Base-by-base conservation (phyloP, 2,329 filamentous ascomycete genomes). In the Aspergillus ibericus region DNA sequence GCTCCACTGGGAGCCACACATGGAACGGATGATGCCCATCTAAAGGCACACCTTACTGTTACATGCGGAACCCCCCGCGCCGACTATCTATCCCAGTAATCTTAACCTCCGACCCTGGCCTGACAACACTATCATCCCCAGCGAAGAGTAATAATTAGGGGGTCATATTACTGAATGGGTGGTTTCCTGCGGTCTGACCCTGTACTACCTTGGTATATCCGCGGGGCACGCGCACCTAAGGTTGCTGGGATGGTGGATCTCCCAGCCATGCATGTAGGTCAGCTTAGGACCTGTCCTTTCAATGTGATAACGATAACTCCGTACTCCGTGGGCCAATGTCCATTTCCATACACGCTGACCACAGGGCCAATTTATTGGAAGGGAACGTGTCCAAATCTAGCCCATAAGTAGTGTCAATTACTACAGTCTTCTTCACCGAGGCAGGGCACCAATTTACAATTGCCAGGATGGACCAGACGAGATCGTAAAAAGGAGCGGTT, bases 1-100 rank as follows among this genome's bases (percentile, higher is more conserved):
- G 53, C 62, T 61, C 61, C 63, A 59, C 63, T 50, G 49, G 25
- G 50, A 59, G 38, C 50, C 60, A 56, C 53, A 58, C 58, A 59
- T 58, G 53, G 59, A 55, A 27, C 57, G 53, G 53, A 44, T 55
- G 63, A 63, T 53, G 46, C 50, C 59, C 56, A 29, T 58, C 58
- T 51, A 15, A 55, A 64, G 55, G 53, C 46, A 58, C 47, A 49
- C 38, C 40, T 53, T 56, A 32, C 34, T 54, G 44, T 53, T 35
- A 29, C 56, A 53, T 44, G 47, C 55, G 50, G 50, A 40, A 59
- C 48, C 56, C 63, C 59, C 63, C 61, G 58, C 62, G 56, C 53
- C 34, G 35, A 51, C 52, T 42, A 52, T 32, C 52, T 42, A 52
- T 32, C 50, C 18, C 35, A 42, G 52, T 59, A 56, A 51, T 60